phyloP scores from a whole-genome alignment of 1,284 basidiomycete species.

The Leccinum olivaceoglutinosum region DNA sequence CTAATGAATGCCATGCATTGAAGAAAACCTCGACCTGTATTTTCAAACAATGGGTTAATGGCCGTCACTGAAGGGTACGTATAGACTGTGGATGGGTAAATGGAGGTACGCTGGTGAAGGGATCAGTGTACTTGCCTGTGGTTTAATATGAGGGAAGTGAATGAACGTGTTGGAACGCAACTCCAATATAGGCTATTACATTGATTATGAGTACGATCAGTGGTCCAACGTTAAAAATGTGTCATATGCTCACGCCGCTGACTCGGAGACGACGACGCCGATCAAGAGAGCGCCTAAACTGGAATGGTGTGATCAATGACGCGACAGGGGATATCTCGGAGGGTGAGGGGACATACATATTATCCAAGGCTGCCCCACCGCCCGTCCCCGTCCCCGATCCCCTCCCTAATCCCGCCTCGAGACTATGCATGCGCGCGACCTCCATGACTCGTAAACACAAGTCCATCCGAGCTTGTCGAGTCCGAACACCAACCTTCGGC shows the following conservation, averaged over 20 bases:
- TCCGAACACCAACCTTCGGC: constrained; percentile 52
- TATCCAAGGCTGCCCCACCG: constrained; percentile 10
- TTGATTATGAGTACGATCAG: constrained; percentile 1
- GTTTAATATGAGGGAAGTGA: constrained; percentile 2
- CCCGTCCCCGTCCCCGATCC: constrained; percentile 6
- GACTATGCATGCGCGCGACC: constrained; percentile 56
- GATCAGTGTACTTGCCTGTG: constrained; percentile 33
- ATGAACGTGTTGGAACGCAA: constrained; percentile 27
- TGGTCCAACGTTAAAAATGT: constrained; percentile 1
- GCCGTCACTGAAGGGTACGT: constrained; percentile 32
- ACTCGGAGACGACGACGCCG: constrained; percentile 40
- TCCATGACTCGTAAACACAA: constrained; percentile 64
- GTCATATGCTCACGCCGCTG: constrained; percentile 37
- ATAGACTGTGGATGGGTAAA: constrained; percentile 39
- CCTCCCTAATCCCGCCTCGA: constrained; percentile 29
- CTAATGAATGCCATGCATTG: constrained; percentile 21
- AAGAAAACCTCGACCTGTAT: constrained; percentile 32
- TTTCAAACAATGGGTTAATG: constrained; percentile 1
- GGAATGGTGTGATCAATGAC: not conserved
- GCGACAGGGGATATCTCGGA: not conserved
- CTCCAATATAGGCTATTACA: constrained; percentile 44
- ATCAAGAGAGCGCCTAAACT: constrained; percentile 51
- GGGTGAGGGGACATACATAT: too few species aligned
- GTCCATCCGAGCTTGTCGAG: constrained; percentile 68
- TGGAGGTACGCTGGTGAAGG: not conserved